phyloP scores from a whole-genome alignment of 1,284 basidiomycete species.

The Pseudozyma hubeiensis region DNA sequence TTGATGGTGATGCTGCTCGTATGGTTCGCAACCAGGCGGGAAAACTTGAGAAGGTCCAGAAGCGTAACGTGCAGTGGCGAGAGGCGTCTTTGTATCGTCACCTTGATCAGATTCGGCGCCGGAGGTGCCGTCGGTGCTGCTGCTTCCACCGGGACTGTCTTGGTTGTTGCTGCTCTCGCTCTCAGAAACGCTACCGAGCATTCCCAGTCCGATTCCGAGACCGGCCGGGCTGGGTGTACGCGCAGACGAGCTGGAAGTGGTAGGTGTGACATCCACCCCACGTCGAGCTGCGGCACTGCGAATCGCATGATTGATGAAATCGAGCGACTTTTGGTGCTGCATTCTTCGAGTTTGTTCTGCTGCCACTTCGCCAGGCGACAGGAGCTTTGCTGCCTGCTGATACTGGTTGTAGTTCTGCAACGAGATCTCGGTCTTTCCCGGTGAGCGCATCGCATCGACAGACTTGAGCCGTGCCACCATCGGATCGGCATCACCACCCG shows the following conservation, averaged over 20 bases:
- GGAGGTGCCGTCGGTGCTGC: slow-evolving; percentile 27
- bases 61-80: slow-evolving; percentile 9
- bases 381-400: slow-evolving; percentile 20
- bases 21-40: slow-evolving; percentile 38
- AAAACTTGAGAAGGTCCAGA: slow-evolving; percentile 4
- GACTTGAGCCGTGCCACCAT: slow-evolving; percentile 61
- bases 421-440: slow-evolving; percentile 49
- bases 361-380: slow-evolving; percentile 26
- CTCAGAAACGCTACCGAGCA: slow-evolving; percentile 19
- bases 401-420: slow-evolving; percentile 40
- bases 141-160: slow-evolving; percentile 26
- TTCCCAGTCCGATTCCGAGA: slow-evolving; percentile 59
- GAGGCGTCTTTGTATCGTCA: slow-evolving; percentile 28
- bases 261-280: slow-evolving; percentile 36
- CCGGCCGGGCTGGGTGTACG: slow-evolving; percentile 48
- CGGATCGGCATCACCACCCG: slow-evolving; percentile 19
- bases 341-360: slow-evolving; percentile 31
- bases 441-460: slow-evolving; percentile 60
- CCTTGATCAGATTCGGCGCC: slow-evolving; percentile 28
- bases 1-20: slow-evolving; percentile 34
- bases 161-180: slow-evolving; percentile 7
- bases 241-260: slow-evolving; percentile 16
- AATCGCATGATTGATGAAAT: slow-evolving; percentile 68
- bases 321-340: slow-evolving; percentile 67
- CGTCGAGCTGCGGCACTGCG: slow-evolving; percentile 66